phyloP scores from a whole-genome alignment of 331 rosid species.

The Telfairia occidentalis region DNA sequence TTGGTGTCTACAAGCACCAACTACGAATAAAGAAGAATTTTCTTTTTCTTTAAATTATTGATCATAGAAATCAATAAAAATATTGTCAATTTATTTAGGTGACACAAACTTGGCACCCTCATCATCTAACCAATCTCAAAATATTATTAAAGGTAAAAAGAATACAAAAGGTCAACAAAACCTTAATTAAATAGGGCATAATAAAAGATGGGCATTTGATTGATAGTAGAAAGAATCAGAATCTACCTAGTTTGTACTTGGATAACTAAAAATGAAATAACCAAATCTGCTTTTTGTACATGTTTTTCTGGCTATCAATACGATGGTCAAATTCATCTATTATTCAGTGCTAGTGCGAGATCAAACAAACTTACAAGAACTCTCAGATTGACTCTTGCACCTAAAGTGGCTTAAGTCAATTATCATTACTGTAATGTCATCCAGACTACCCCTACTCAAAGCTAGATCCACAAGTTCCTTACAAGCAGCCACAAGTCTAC shows the following conservation, averaged over 20 bases:
- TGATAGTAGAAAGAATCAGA: background rate
- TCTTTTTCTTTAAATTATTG: background rate
- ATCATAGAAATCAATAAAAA: background rate
- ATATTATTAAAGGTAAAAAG: background rate
- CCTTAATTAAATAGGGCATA: background rate
- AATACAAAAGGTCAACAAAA: background rate
- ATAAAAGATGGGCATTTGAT: background rate
- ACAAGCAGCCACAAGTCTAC: constrained; percentile 41
- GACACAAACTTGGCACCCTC: background rate
- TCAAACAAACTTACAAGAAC: constrained; percentile 3
- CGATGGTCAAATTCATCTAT: background rate
- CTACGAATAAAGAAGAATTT: background rate
- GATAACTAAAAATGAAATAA: background rate
- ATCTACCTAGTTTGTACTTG: background rate
- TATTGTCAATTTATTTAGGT: background rate
- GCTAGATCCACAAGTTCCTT: constrained; percentile 55
- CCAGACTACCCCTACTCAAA: constrained; percentile 42
- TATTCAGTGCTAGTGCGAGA: background rate
- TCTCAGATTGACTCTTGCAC: constrained; percentile 4
- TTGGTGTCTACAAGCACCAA: background rate
- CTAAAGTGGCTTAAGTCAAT: constrained; percentile 40
- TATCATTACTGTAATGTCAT: constrained; percentile 57
- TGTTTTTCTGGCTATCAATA: background rate
- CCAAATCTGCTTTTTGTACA: background rate
- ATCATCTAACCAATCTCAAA: background rate